Base-by-base conservation (phyloP, 148 eudicot genomes). In the Rhododendron molle region DNA sequence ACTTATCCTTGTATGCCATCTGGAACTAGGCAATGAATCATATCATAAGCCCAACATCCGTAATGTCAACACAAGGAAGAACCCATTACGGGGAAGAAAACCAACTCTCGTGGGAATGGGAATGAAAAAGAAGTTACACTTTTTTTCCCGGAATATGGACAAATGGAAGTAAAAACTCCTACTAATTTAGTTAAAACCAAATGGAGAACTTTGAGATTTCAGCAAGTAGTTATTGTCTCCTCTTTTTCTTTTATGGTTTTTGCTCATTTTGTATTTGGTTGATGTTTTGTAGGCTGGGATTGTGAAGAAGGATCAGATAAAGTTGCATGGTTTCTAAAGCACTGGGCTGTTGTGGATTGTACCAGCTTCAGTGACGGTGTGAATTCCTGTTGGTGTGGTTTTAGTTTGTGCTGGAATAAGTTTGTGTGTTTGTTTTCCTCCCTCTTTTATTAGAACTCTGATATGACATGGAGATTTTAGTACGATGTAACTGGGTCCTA, bases 261-360 rank as follows among this genome's bases (percentile, higher is more conserved):
- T 36, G 15, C 47, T 81, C 30, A 54, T 3, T 46, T 81, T 16
- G 40, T 18, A 0, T 21, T 56, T 36, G 49, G 16, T 81, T n/a
- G 12, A 21, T 81, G 11, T 56, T 6, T 5, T 81, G 30, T 23
- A 77, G n/a, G 94, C 92, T 8, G 91, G 92, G 3, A 86, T 94
- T 89, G 91, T 90, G 16, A 90, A 91, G 88, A 94, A 94, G 86
- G 98, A 93, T 32, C 94, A 86, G 73, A 94, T 95, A 87, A 95
- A 95, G 90, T 91, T 95, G 83, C 98, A 95, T 93, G 98, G 98
- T 90, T 95, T 94, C 56, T 95, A 83, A 83, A 74, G 11, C 60
- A 46, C 23, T 44, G 73, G 76, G 12, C 52, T 44, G 15, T 20
- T 58, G 65, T 58, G 65, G n/a, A 58, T 58, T 58, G 9, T 21